These are phyloP conservation scores for Paracoccidioides lutzii DNA, from an alignment of 2,329 filamentous ascomycete species.

Conservation along the genomic window DNA sequence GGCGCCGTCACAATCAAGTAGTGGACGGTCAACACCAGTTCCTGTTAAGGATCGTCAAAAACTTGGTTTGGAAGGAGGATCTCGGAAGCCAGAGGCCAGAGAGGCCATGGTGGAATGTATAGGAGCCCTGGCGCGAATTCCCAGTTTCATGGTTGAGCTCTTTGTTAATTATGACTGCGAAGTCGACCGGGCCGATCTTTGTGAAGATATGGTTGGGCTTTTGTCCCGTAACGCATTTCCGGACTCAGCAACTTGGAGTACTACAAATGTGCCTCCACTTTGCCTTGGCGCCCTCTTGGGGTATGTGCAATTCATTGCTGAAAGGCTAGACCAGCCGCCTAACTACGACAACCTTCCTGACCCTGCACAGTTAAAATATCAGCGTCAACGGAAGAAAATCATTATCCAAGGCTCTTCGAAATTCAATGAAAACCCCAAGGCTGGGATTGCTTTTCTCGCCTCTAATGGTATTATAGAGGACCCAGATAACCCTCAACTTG, in stretches of 20 bases:
- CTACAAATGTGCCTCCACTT: slow-evolving; percentile 88
- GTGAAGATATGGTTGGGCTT: slow-evolving; percentile 87
- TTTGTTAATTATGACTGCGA: slow-evolving; percentile 99
- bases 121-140: slow-evolving; percentile 80
- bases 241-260: slow-evolving; percentile 97
- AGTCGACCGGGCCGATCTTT: slow-evolving; percentile 77
- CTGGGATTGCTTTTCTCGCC: slow-evolving; percentile 71
- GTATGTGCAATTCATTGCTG: slow-evolving; percentile 83
- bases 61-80: slow-evolving; percentile 80
- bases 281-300: slow-evolving; percentile 85
- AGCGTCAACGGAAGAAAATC: slow-evolving; percentile 67
- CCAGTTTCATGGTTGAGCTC: slow-evolving; percentile 85
- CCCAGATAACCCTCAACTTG: slow-evolving; percentile 56
- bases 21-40: slow-evolving; percentile 79
- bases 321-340: slow-evolving; percentile 63
- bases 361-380: slow-evolving; percentile 50
- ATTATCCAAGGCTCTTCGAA: slow-evolving; percentile 79
- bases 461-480: slow-evolving; percentile 75
- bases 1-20: slow-evolving; percentile 57
- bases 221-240: slow-evolving; percentile 89
- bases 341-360: slow-evolving; percentile 53
- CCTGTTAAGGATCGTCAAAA: slow-evolving; percentile 85
- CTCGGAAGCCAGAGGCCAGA: slow-evolving; percentile 82
- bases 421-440: slow-evolving; percentile 92
- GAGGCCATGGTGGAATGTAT: slow-evolving; percentile 98